Evolutionary conservation across 2,329 filamentous ascomycete species (phyloP).

Genomic region (Xylariaceae sp.): DNA sequence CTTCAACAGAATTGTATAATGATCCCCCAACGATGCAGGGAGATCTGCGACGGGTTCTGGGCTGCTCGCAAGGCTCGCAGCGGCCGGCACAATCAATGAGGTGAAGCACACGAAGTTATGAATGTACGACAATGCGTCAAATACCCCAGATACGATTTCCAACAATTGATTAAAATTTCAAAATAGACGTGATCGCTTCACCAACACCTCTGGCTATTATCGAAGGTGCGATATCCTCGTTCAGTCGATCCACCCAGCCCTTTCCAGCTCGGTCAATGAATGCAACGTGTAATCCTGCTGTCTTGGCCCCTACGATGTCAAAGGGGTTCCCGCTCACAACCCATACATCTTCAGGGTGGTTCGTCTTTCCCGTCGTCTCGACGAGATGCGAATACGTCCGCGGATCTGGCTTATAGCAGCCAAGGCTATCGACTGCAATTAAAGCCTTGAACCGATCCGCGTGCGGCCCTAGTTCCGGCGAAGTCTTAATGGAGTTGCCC

Average conservation of each 20-base stretch:
- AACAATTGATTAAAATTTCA: slow-evolving; percentile 9
- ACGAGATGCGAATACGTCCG: slow-evolving; percentile 59
- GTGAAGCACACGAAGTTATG: slow-evolving; percentile 4
- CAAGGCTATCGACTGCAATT: slow-evolving; percentile 56
- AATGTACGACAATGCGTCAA: slow-evolving; percentile 8
- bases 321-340: slow-evolving; percentile 71
- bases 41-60: too few species aligned
- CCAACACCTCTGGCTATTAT: slow-evolving; percentile 52
- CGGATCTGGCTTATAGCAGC: slow-evolving; percentile 62
- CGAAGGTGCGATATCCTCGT: slow-evolving; percentile 45
- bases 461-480: slow-evolving; percentile 49
- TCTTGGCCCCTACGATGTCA: slow-evolving; percentile 62
- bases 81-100: too few species aligned
- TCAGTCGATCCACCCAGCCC: slow-evolving; percentile 63
- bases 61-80: too few species aligned
- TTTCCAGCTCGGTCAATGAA: slow-evolving; percentile 62
- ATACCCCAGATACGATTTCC: slow-evolving; percentile 10
- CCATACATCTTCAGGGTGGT: slow-evolving; percentile 52
- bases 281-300: slow-evolving; percentile 56
- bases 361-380: slow-evolving; percentile 40
- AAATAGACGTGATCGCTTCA: slow-evolving; percentile 45
- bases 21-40: too few species aligned
- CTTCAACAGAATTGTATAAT: slow-evolving; percentile 22
- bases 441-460: slow-evolving; percentile 46
- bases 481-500: slow-evolving; percentile 51